Evolutionary conservation across 768 basidiomycete genomes (phyloP).

Genomic region (Antrodiella citrinella): DNA sequence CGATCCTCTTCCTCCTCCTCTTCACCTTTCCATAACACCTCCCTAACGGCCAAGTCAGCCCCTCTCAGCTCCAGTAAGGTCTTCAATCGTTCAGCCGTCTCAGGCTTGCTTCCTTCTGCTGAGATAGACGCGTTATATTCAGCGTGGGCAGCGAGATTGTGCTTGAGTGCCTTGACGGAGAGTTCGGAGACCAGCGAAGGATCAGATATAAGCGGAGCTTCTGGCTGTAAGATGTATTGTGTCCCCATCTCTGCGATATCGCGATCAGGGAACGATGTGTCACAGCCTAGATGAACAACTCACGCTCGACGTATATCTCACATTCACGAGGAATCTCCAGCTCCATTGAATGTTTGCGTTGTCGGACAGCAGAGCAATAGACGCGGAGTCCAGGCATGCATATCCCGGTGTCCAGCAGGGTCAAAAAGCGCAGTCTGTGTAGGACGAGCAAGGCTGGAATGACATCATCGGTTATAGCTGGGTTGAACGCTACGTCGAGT

Average conservation of each 20-base stretch:
- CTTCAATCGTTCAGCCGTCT: constrained; percentile 41
- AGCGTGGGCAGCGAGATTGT: constrained; percentile 53
- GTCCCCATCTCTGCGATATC: constrained; percentile 32
- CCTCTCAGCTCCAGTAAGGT: constrained; percentile 38
- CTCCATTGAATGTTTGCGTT: constrained; percentile 34
- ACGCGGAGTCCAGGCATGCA: constrained; percentile 51
- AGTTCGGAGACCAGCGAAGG: constrained; percentile 33
- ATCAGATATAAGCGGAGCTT: constrained; percentile 42
- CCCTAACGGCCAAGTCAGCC: constrained; percentile 43
- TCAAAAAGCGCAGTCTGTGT: constrained; percentile 38
- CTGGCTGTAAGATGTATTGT: constrained; percentile 39
- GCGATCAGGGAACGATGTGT: not conserved
- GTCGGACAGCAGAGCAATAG: constrained; percentile 30
- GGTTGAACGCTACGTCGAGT: constrained; percentile 47
- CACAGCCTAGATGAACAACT: constrained; percentile 10
- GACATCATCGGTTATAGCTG: constrained; percentile 45
- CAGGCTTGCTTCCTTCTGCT: constrained; percentile 36
- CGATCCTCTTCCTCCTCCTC: not conserved
- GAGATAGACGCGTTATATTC: constrained; percentile 36
- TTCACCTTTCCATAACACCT: constrained; percentile 27
- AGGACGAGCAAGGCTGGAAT: constrained; percentile 47
- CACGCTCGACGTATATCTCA: constrained; percentile 47
- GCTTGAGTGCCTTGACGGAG: constrained; percentile 38
- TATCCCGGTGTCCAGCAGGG: constrained; percentile 45
- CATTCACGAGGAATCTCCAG: constrained; percentile 49